A percentile compares a stretch with the other conserved stretches of the same genome.
phyloP scores from a whole-genome alignment of 2,329 filamentous ascomycete species.

The Clarireedia monteithiana region DNA sequence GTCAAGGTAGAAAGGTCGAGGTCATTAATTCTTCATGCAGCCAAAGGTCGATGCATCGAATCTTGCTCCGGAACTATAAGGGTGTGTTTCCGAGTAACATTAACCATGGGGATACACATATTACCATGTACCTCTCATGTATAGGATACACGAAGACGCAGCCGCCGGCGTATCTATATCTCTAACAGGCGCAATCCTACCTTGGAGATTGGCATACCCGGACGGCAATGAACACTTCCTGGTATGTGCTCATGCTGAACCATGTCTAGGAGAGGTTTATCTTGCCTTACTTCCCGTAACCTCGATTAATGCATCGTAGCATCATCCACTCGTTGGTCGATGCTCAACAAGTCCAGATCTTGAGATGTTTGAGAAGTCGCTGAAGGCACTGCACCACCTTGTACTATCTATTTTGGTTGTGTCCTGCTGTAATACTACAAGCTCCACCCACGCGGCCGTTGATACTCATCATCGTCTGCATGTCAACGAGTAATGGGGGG shows the following conservation, averaged over 20 bases:
- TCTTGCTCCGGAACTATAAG: slow-evolving; percentile 25
- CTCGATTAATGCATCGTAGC: slow-evolving; percentile 6
- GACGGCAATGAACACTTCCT: slow-evolving; percentile 18
- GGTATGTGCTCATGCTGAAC: slow-evolving; percentile 17
- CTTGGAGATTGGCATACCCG: slow-evolving; percentile 8
- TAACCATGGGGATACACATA: slow-evolving; percentile 12
- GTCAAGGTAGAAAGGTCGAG: no score
- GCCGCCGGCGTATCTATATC: slow-evolving; percentile 2
- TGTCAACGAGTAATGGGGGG: slow-evolving; percentile 9
- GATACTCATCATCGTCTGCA: slow-evolving; percentile 8
- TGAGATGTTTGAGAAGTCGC: slow-evolving; percentile 6
- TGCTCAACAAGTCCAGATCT: slow-evolving; percentile 3
- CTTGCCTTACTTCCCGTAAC: background rate
- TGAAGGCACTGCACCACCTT: background rate
- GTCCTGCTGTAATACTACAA: background rate
- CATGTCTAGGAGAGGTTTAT: background rate
- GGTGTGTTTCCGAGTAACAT: slow-evolving; percentile 21
- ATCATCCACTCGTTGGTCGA: slow-evolving; percentile 7
- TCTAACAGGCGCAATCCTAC: background rate
- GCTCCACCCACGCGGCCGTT: slow-evolving; percentile 6
- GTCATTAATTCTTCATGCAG: background rate
- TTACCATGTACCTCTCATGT: slow-evolving; percentile 11
- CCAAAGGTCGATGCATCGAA: slow-evolving; percentile 9
- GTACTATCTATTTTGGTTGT: background rate
- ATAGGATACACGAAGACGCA: slow-evolving; percentile 12